These are phyloP conservation scores for Salix viminalis DNA, from an alignment of 345 rosid species.

Conservation along the genomic window DNA sequence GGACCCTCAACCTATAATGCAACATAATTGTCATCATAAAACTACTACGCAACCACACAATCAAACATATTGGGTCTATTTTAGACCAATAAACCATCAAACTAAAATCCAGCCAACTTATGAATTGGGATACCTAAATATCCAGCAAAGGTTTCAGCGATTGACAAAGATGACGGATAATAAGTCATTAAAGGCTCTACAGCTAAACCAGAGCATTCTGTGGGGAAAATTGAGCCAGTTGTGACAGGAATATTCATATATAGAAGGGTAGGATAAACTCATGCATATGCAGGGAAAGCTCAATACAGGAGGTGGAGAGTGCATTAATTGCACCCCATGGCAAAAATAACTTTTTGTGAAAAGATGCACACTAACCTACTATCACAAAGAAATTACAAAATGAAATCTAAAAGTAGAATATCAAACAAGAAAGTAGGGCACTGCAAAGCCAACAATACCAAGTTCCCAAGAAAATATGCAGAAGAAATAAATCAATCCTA, in stretches of 20 bases:
- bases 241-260: background rate
- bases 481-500: background rate
- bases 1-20: conserved; percentile 81
- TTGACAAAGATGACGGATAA: background rate
- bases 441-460: background rate
- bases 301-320: background rate
- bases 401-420: background rate
- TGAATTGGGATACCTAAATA: background rate
- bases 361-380: background rate
- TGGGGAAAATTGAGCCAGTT: background rate
- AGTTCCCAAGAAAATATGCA: background rate
- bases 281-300: background rate
- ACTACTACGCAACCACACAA: background rate
- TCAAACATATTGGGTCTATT: background rate
- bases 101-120: background rate
- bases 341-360: background rate
- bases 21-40: background rate
- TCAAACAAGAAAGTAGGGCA: background rate
- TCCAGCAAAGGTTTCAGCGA: background rate
- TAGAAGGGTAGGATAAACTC: background rate
- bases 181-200: background rate
- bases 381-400: background rate
- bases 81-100: background rate
- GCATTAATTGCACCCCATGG: background rate
- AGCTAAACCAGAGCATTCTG: background rate